A percentile compares a stretch with the other conserved stretches of the same genome.
These are phyloP conservation scores for Penicillium flavigenum DNA, from an alignment of 495 filamentous ascomycete genomes.

Conservation along the genomic window DNA sequence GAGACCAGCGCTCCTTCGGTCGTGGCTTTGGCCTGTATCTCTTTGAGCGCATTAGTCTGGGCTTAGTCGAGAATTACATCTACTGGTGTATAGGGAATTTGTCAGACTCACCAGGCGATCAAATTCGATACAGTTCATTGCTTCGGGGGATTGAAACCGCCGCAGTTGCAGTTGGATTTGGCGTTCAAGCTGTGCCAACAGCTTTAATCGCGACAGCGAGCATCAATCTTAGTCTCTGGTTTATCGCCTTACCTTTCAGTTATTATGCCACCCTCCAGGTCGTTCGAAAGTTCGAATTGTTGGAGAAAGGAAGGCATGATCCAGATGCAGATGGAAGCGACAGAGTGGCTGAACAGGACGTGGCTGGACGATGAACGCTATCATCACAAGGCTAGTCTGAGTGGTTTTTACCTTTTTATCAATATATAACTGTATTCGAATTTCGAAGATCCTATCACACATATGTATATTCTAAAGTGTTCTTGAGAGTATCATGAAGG, in stretches of 20 bases:
- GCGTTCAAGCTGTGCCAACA: conserved; percentile 45
- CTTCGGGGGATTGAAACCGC: conserved; percentile 45
- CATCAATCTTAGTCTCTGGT: conserved; percentile 44
- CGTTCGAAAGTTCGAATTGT: conserved; percentile 29
- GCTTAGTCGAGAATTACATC: conserved; percentile 47
- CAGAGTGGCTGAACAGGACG: not conserved
- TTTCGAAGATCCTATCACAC: not conserved
- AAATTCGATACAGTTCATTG: conserved; percentile 45
- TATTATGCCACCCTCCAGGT: conserved; percentile 45
- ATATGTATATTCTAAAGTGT: not conserved
- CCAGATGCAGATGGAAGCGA: not conserved
- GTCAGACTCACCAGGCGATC: conserved; percentile 41
- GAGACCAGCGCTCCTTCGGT: conserved; percentile 34
- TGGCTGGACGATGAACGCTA: not conserved
- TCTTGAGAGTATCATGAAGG: not conserved
- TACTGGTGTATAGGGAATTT: conserved; percentile 48
- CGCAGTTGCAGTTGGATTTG: conserved; percentile 41
- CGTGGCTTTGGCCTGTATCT: conserved; percentile 45
- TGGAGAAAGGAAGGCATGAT: not conserved
- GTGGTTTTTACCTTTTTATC: not conserved
- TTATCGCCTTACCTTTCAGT: conserved; percentile 42
- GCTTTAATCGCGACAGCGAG: conserved; percentile 40
- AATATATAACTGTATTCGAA: not conserved
- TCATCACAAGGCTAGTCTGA: not conserved
- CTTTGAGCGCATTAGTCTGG: conserved; percentile 38